Conservation (phyloP, 495 filamentous ascomycete species). For the Clavariopsis aquatica region DNA sequence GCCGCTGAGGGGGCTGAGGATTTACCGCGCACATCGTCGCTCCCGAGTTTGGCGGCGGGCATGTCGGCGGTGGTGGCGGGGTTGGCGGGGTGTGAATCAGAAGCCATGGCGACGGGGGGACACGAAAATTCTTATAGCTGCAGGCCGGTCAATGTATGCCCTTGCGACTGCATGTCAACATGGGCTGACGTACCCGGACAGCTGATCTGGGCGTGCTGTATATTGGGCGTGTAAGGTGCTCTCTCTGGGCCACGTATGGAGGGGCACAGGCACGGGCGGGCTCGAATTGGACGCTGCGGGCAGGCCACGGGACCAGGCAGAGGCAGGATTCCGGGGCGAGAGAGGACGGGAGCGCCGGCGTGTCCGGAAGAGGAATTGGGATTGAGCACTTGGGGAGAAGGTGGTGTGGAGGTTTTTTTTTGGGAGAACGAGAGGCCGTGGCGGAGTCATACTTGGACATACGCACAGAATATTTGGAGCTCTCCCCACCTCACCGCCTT, state of each 20-base stretch:
- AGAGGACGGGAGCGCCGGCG: background rate
- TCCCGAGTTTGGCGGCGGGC: conserved; percentile 23
- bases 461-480: background rate
- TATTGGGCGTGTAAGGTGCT: background rate
- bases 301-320: conserved; percentile 1
- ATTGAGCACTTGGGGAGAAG: background rate
- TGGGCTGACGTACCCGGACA: conserved; percentile 2
- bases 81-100: background rate
- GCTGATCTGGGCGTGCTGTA: background rate
- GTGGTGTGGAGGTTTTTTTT: background rate
- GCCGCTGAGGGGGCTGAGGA: background rate
- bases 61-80: conserved; percentile 9
- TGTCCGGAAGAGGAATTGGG: background rate
- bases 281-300: background rate
- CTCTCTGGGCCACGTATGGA: background rate
- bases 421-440: background rate
- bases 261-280: background rate
- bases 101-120: background rate
- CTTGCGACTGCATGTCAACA: background rate
- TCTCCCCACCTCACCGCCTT: background rate
- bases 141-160: conserved; percentile 1
- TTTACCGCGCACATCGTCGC: conserved; percentile 49
- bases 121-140: conserved; percentile 11
- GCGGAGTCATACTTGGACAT: background rate
- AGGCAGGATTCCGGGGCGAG: background rate